Base-by-base conservation (phyloP, 345 rosid species). In the Murraya koenigii region DNA sequence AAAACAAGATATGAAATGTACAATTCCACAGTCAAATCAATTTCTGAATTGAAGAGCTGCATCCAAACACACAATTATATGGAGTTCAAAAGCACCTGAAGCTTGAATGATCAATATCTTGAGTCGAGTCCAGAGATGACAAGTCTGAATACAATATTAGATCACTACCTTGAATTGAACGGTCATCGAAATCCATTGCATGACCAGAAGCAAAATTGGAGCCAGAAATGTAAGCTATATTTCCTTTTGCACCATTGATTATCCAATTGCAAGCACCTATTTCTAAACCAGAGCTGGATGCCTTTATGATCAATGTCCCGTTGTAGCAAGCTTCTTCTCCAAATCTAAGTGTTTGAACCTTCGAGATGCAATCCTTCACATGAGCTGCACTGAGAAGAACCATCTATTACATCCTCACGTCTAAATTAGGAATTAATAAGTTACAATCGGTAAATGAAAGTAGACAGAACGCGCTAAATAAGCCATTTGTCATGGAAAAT, bases 201-300 rank as follows among this genome's bases (percentile, higher is more conserved):
- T 90, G 88, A 49, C 80, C 74, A 63, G 98, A 86, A 70, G 55
- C 84, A 78, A 87, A 88, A 69, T 84, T 81, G 58, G 98, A 95
- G 79, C 85, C 80, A 36, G 87, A 86, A 78, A 95, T 62, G 83
- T 75, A 89, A 78, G 89, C 86, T 76, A 92, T 59, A 64, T 80
- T 87, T 79, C 84, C 79, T 49, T 85, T 78, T 36, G 92, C 96
- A 75, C 91, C 81, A 61, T 71, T 85, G 30, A 93, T 84, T 39
- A 86, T 85, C 99, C 99, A 93, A 81, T 90, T 90, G 83, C 94
- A 93, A 15, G 96, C 85, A n/a, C 98, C 99, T 68, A 95, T 88
- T 81, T 93, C 97, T 78, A 86, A 80, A 77, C 99, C 93, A 52
- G 98, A 95, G 86, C 98, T 92, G 79, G 86, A 75, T 25, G 97